phyloP scores from a whole-genome alignment of 306 rosid species.

The Vicia faba region DNA sequence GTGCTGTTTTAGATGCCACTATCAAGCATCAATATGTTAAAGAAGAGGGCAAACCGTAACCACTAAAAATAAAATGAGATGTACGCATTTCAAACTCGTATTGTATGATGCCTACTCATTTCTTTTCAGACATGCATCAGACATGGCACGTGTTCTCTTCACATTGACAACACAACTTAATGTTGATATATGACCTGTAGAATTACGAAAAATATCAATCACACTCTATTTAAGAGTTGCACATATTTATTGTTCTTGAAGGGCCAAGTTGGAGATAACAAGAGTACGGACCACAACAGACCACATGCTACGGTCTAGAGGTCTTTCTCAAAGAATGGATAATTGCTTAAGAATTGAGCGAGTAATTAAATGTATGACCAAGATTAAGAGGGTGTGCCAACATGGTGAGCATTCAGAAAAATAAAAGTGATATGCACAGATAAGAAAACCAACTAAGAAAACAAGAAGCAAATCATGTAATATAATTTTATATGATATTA shows the following conservation, averaged over 20 bases:
- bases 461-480: too few species aligned
- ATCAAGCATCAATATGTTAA: slow-evolving; percentile 1
- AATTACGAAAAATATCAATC: background rate
- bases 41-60: background rate
- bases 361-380: background rate
- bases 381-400: background rate
- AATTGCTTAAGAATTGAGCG: background rate
- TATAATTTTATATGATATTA: too few species aligned
- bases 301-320: background rate
- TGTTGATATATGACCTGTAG: too few species aligned
- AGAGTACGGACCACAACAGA: background rate
- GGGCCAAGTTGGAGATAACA: background rate
- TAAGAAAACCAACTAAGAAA: background rate
- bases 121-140: background rate
- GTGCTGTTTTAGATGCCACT: slow-evolving; percentile 14
- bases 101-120: background rate
- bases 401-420: too few species aligned
- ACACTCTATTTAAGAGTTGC: too few species aligned
- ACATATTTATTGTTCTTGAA: background rate
- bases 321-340: background rate
- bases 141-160: too few species aligned
- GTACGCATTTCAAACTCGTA: background rate
- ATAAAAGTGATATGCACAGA: background rate
- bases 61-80: background rate
- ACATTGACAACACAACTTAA: too few species aligned